Evolutionary conservation across 176 grass and related monocot species (phyloP).

Genomic region (Thalia dealbata): DNA sequence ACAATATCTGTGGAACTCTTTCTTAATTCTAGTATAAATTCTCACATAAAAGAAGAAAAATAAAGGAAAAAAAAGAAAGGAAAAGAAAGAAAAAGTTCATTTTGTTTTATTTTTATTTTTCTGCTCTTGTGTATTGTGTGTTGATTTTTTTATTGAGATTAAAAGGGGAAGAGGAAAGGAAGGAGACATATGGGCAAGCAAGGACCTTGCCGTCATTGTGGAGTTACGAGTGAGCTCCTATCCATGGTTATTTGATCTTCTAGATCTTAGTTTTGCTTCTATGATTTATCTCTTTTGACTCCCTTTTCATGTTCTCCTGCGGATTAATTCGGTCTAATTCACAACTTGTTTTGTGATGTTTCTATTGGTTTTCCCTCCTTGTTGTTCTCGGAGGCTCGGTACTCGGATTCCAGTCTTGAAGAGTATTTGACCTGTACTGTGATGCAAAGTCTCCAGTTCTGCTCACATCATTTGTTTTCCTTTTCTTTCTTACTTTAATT

Average conservation of each 20-base stretch:
- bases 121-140: background rate
- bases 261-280: slow-evolving; percentile 1
- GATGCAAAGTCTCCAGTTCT: background rate
- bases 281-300: slow-evolving; percentile 11
- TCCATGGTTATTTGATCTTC: background rate
- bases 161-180: slow-evolving; percentile 4
- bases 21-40: background rate
- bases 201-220: slow-evolving; percentile 52
- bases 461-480: slow-evolving; percentile 1
- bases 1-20: background rate
- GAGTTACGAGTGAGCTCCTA: slow-evolving; percentile 49
- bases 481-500: slow-evolving; percentile 6
- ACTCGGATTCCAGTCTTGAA: background rate
- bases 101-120: background rate
- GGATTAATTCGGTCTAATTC: too few species aligned
- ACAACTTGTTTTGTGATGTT: too few species aligned
- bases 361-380: background rate
- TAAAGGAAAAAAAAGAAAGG: too few species aligned
- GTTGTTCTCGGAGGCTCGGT: slow-evolving; percentile 2
- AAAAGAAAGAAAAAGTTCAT: too few species aligned
- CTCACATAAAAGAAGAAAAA: background rate
- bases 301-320: too few species aligned
- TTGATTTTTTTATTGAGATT: slow-evolving; percentile 18
- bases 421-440: background rate
- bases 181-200: slow-evolving; percentile 42